Evolutionary conservation across 2,329 filamentous ascomycete genomes (phyloP).

Genomic region (Alternaria rosae): DNA sequence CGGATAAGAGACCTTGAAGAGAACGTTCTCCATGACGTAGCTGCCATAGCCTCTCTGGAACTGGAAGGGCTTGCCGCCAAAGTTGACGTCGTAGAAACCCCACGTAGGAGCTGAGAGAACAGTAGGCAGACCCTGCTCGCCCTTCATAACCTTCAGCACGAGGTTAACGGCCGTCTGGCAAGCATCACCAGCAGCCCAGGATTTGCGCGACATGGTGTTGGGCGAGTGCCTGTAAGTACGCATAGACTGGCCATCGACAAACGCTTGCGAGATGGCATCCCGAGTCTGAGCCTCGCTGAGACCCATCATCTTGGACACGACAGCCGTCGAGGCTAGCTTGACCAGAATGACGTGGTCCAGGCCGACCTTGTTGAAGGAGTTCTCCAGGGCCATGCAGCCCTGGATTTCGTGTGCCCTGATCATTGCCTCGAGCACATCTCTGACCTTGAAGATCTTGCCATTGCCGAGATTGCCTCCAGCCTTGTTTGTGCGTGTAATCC

Average conservation of each 20-base stretch:
- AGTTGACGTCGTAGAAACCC: constrained; percentile 99
- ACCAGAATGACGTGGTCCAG: constrained; percentile 97
- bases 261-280: constrained; percentile 95
- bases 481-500: constrained; percentile 93
- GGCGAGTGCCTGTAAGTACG: constrained; percentile 96
- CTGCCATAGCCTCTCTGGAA: constrained; percentile 97
- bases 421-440: constrained; percentile 94
- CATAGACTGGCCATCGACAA: constrained; percentile 94
- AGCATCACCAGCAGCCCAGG: constrained; percentile 97
- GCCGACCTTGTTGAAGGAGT: constrained; percentile 98
- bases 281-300: constrained; percentile 89
- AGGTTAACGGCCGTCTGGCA: constrained; percentile 95
- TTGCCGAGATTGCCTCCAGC: constrained; percentile 76
- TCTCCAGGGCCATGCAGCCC: constrained; percentile 93
- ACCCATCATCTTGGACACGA: constrained; percentile 94
- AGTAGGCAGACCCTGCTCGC: constrained; percentile 88
- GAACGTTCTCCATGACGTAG: constrained; percentile 99
- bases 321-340: constrained; percentile 94
- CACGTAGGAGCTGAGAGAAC: constrained; percentile 91
- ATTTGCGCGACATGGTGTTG: constrained; percentile 99
- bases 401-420: constrained; percentile 99
- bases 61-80: constrained; percentile 88
- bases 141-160: constrained; percentile 87
- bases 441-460: constrained; percentile 84
- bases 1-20: constrained; percentile 99